Evolutionary conservation across 2,329 filamentous ascomycete species (phyloP), one percentile per base, ranked within the genome.

Genomic region (Hymenoscyphus albidus): DNA sequence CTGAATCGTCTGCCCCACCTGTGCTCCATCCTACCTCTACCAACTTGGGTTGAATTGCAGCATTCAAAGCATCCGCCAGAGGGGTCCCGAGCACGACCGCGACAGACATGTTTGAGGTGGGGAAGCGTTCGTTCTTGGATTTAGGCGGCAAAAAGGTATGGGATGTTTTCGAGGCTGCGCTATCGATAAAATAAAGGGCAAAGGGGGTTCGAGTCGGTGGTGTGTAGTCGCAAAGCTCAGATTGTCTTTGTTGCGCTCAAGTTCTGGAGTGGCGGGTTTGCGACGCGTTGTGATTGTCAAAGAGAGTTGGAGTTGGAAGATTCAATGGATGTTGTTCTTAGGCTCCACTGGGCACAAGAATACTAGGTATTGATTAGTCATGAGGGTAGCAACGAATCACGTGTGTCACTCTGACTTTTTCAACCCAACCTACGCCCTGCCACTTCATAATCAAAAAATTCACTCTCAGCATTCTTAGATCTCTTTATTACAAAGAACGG

Each of bases 1-100:
- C 91, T 31, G 89, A 88, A 72, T 92, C 90, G 71, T 92, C 90
- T 63, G 80, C 79, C 67, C 89, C 90, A 70, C 89, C 89, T 38
- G 90, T 88, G 67, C 88, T 93, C 94, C 95, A 98, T 73, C 93
- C 94, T 70, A 93, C 89, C 79, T 99, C 94, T 65, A 92, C 86
- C 64, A 99, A 83, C 81, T 98, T 98, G 39, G 92, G 90, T 78
- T 95, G 91, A 68, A 98, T 93, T 54, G 88, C 89, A 72, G 83
- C 82, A 76, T 90, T 92, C 62, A 99, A 86, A 69, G 92, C 90
- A 71, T 93, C 86, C 70, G 93, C 93, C 75, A 98, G 82, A 58
- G 92, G 91, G 76, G 93, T 92, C 72, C 90, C 89, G 70, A 90
- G 83, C 62, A 85, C 81, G 69, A 96, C 84, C 76, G 93, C 88